Evolutionary conservation across 345 rosid genomes (phyloP).

Genomic region (Citrus medica): DNA sequence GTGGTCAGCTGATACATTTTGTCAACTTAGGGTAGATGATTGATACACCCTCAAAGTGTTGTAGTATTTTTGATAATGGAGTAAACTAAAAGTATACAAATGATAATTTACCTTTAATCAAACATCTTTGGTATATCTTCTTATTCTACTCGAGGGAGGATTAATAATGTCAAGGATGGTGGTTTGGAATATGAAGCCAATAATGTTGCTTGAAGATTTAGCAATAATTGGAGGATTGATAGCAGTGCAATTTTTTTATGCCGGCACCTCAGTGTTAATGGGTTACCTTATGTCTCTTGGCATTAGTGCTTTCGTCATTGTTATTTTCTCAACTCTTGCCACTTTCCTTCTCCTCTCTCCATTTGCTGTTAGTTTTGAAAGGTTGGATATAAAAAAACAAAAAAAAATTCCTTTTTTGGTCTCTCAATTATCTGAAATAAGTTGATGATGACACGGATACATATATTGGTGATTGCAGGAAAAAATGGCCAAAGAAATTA

Average conservation of each 20-base stretch:
- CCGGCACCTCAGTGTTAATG: slow-evolving; percentile 57
- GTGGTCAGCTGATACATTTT: too few species aligned
- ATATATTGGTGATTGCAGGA: slow-evolving; percentile 39
- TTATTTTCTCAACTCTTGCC: slow-evolving; percentile 61
- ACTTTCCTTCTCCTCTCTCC: slow-evolving; percentile 75
- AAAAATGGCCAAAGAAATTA: slow-evolving; percentile 62
- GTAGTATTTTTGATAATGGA: too few species aligned
- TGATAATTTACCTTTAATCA: too few species aligned
- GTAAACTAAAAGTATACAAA: too few species aligned
- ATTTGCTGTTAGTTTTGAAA: slow-evolving; percentile 66
- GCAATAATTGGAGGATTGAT: slow-evolving; percentile 57
- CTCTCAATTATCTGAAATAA: too few species aligned
- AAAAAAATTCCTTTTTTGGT: background rate
- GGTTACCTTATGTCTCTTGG: slow-evolving; percentile 81
- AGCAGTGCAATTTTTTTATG: slow-evolving; percentile 62
- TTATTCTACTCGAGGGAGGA: background rate
- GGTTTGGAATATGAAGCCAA: slow-evolving; percentile 29
- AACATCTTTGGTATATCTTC: background rate
- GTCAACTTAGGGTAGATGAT: too few species aligned
- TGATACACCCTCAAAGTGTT: too few species aligned
- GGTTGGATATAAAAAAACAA: slow-evolving; percentile 32
- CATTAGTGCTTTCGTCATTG: slow-evolving; percentile 58
- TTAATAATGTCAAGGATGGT: background rate
- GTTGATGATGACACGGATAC: background rate
- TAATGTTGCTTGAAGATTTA: slow-evolving; percentile 50